These are phyloP conservation scores for Geotrichum candidum DNA, from an alignment of 1,139 yeast species.

Conservation along the genomic window DNA sequence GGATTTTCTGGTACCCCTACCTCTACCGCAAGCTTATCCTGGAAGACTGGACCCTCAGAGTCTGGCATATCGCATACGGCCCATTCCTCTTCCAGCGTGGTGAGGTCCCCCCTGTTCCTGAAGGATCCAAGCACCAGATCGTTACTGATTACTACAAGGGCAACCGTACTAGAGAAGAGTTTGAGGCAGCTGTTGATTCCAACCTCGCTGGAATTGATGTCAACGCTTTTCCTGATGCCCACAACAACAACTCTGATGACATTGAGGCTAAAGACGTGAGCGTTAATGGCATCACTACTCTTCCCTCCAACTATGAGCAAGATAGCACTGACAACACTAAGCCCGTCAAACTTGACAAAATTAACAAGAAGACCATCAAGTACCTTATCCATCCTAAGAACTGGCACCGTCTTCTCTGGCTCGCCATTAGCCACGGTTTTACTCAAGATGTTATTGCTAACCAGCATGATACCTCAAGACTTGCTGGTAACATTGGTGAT, in stretches of 20 bases:
- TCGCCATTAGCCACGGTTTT: conserved; percentile 54
- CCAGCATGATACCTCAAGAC: conserved; percentile 40
- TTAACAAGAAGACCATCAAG: conserved; percentile 14
- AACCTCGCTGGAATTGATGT: conserved; percentile 19
- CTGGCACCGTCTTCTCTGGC: conserved; percentile 51
- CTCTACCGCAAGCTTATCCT: conserved; percentile 55
- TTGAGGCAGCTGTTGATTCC: conserved; percentile 23
- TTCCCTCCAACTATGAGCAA: background rate
- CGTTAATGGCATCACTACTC: conserved; percentile 3
- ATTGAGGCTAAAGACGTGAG: conserved; percentile 5
- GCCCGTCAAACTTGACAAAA: conserved; percentile 17
- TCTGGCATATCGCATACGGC: conserved; percentile 54
- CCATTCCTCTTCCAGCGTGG: conserved; percentile 52
- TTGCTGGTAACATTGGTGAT: conserved; percentile 37
- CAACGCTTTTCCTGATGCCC: background rate
- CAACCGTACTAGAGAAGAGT: conserved; percentile 41
- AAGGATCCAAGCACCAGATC: conserved; percentile 39
- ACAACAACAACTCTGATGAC: conserved; percentile 6
- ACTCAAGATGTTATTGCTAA: conserved; percentile 54
- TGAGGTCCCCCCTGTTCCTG: conserved; percentile 61
- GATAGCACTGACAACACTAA: conserved; percentile 10
- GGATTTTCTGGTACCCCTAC: conserved; percentile 55
- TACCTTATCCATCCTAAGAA: conserved; percentile 37
- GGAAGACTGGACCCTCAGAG: conserved; percentile 62
- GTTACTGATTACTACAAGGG: conserved; percentile 63